Conservation (phyloP, 257 asterid genomes). For the Penstemon barbatus region DNA sequence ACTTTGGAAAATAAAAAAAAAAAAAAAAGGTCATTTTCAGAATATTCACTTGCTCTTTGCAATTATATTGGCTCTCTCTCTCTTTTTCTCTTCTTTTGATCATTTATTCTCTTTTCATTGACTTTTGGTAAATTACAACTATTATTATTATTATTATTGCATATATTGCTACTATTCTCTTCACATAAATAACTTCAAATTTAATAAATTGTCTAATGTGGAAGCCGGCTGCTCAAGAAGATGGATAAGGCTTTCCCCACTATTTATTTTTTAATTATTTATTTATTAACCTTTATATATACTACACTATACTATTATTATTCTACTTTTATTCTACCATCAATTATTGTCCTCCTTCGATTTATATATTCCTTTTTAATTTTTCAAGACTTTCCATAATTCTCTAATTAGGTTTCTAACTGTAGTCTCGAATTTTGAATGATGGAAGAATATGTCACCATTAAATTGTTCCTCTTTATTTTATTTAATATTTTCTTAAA, state of each 20-base stretch:
- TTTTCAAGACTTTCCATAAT: constrained; percentile 13
- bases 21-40: not conserved
- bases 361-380: not conserved
- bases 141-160: not conserved
- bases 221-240: constrained; percentile 8
- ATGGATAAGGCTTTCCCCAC: constrained; percentile 36
- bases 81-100: not conserved
- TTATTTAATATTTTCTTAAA: not conserved
- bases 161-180: not conserved
- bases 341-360: constrained; percentile 29
- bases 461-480: not conserved
- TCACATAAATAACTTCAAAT: not conserved
- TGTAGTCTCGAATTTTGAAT: not conserved
- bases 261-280: constrained; percentile 14
- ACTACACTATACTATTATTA: not conserved
- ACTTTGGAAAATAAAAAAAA: not conserved
- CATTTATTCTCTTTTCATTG: not conserved
- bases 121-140: not conserved
- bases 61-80: not conserved
- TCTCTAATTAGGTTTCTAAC: not conserved
- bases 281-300: constrained; percentile 13
- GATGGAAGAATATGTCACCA: not conserved
- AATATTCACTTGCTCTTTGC: constrained; percentile 10
- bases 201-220: not conserved
- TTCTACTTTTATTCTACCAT: constrained; percentile 27